Conservation (phyloP, 345 rosid genomes). For the Salix exigua region DNA sequence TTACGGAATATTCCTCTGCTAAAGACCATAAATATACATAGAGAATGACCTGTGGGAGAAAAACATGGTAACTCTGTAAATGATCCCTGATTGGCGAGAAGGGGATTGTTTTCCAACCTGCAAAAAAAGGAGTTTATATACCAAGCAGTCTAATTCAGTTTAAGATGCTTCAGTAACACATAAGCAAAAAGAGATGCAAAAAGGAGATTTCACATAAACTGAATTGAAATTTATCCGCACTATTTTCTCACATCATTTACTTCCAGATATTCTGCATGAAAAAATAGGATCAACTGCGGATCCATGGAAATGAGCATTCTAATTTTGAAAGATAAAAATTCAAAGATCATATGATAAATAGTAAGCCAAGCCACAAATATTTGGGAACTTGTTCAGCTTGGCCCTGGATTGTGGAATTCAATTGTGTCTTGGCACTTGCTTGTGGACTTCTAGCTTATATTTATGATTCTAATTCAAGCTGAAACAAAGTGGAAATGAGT, state of each 20-base stretch:
- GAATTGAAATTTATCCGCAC: not conserved
- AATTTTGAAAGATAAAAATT: not conserved
- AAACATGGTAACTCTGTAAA: not conserved
- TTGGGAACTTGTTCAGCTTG: not conserved
- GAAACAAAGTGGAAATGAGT: not conserved
- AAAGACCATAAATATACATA: slow-evolving; percentile 32
- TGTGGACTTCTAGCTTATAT: not conserved
- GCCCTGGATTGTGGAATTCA: slow-evolving; percentile 1
- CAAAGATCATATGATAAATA: not conserved
- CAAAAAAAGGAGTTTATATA: not conserved
- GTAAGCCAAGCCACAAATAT: not conserved
- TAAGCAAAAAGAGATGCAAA: not conserved
- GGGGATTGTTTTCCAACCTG: not conserved
- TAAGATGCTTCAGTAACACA: not conserved
- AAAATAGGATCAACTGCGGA: not conserved
- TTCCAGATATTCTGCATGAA: not conserved
- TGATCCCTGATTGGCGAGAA: not conserved
- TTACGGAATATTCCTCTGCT: slow-evolving; percentile 34
- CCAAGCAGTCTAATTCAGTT: not conserved
- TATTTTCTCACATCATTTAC: not conserved
- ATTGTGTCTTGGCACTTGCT: not conserved
- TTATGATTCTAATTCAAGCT: not conserved
- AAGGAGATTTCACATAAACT: not conserved
- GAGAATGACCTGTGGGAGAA: not conserved
- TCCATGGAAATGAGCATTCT: not conserved